Base-by-base conservation (phyloP, 257 asterid genomes). In the Gentiana dahurica region DNA sequence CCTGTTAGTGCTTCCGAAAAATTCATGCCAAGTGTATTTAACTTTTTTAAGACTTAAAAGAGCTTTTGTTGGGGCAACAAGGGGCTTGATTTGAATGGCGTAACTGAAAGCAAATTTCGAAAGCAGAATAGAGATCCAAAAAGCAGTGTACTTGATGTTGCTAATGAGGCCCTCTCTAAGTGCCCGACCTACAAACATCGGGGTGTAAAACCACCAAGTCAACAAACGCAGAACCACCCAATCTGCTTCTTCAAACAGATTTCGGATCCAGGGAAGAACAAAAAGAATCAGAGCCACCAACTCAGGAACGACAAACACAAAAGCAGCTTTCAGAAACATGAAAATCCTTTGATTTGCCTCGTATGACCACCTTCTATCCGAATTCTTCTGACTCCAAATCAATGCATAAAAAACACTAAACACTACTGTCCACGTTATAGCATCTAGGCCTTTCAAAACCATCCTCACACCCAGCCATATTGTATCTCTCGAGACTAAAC, bases 191-290 rank as follows among this genome's bases (percentile, higher is more conserved):
- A 90, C 98, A 59, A 80, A 90, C 9, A 78, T 58, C 34, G 94
- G 75, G 57, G 82, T 77, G 36, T 87, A 74, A 67, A 84, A 90
- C 98, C 98, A 90, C 98, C 98, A 90, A 24, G 91, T 81, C 9
- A 81, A 13, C 52, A 75, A 76, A 58, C 71, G 77, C n/a, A 87
- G 64, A 47, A 84, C 61, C 0, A 61, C 66, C 91, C 94, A 84
- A 61, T 90, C 73, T 3, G 81, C 78, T 67, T 79, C 84, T 64
- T 90, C 96, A 56, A 90, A 72, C 61, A 73, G 36, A 73, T 87
- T 90, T 4, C 96, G 94, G 52, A 90, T 53, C 89, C 91, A 87
- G 1, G 98, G 98, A 71, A 90, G 49, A 52, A 87, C 55, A 59
- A 90, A 90, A 35, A 90, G 74, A 46, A 72, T 52, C 68, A 78